Conservation (phyloP, 2,329 filamentous ascomycete species). For the Fusarium virguliforme region DNA sequence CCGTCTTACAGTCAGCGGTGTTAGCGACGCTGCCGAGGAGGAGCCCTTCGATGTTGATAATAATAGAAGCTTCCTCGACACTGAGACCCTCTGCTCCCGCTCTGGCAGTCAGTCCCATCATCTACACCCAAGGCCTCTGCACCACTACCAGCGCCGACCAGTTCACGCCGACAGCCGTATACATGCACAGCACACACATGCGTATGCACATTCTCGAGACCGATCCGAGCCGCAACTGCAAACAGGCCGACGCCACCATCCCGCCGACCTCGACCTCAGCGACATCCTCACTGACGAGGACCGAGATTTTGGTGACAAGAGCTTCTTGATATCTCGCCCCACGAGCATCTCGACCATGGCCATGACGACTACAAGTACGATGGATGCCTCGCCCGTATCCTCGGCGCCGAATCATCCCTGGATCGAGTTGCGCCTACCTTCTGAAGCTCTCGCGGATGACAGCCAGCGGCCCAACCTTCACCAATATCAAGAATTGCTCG, state of each 20-base stretch:
- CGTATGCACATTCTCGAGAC: slow-evolving; percentile 41
- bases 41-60: slow-evolving; percentile 42
- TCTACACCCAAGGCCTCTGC: slow-evolving; percentile 41
- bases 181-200: slow-evolving; percentile 41
- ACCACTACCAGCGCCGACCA: slow-evolving; percentile 37
- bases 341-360: slow-evolving; percentile 47
- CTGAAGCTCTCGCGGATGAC: slow-evolving; percentile 26
- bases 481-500: slow-evolving; percentile 44
- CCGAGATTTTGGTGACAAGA: slow-evolving; percentile 43
- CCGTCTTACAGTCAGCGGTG: slow-evolving; percentile 31
- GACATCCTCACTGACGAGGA: slow-evolving; percentile 27
- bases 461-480: slow-evolving; percentile 35
- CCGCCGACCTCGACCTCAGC: slow-evolving; percentile 34
- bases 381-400: slow-evolving; percentile 23
- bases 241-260: slow-evolving; percentile 32
- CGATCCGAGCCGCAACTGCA: slow-evolving; percentile 37
- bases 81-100: slow-evolving; percentile 48
- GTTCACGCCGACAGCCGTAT: slow-evolving; percentile 31
- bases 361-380: slow-evolving; percentile 32
- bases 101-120: slow-evolving; percentile 43
- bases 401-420: slow-evolving; percentile 32
- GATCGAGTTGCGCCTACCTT: slow-evolving; percentile 41
- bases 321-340: slow-evolving; percentile 49
- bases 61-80: slow-evolving; percentile 51
- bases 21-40: slow-evolving; percentile 39